phyloP scores from a whole-genome alignment of 2,329 filamentous ascomycete genomes.

The Akanthomyces dipterigenus region DNA sequence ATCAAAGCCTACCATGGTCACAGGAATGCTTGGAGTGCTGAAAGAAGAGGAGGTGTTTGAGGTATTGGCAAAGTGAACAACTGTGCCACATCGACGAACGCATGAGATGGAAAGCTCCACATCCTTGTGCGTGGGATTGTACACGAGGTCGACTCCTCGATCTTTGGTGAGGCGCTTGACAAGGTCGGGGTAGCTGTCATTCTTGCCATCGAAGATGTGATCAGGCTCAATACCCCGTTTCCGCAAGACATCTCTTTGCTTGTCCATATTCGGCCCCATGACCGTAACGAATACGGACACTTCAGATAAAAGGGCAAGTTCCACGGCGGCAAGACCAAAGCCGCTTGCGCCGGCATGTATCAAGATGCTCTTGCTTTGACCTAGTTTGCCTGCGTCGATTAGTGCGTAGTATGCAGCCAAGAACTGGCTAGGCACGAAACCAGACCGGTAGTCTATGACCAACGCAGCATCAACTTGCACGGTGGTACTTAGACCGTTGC shows the following conservation, averaged over 20 bases:
- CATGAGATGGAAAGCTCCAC: slow-evolving; percentile 27
- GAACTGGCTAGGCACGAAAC: slow-evolving; percentile 31
- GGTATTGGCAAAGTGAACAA: slow-evolving; percentile 26
- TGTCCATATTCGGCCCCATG: slow-evolving; percentile 18
- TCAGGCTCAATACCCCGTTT: slow-evolving; percentile 26
- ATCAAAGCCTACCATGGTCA: slow-evolving; percentile 28
- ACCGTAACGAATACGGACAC: slow-evolving; percentile 38
- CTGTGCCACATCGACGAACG: slow-evolving; percentile 27
- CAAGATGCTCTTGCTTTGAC: slow-evolving; percentile 28
- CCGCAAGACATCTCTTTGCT: slow-evolving; percentile 32
- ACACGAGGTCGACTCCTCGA: slow-evolving; percentile 36
- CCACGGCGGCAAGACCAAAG: slow-evolving; percentile 37
- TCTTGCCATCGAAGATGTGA: slow-evolving; percentile 32
- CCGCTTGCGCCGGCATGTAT: slow-evolving; percentile 38
- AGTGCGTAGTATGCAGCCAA: slow-evolving; percentile 39
- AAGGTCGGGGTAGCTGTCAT: slow-evolving; percentile 26
- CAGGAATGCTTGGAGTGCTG: slow-evolving; percentile 13
- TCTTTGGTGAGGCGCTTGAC: slow-evolving; percentile 27
- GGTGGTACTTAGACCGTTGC: slow-evolving; percentile 27
- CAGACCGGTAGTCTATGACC: slow-evolving; percentile 23
- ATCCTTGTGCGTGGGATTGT: slow-evolving; percentile 36
- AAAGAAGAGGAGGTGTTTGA: slow-evolving; percentile 13
- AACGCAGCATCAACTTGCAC: slow-evolving; percentile 29
- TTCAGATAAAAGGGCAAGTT: slow-evolving; percentile 30
- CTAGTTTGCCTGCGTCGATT: slow-evolving; percentile 22